Base-by-base conservation (phyloP, 1,284 basidiomycete species). In the Mycena sp. region DNA sequence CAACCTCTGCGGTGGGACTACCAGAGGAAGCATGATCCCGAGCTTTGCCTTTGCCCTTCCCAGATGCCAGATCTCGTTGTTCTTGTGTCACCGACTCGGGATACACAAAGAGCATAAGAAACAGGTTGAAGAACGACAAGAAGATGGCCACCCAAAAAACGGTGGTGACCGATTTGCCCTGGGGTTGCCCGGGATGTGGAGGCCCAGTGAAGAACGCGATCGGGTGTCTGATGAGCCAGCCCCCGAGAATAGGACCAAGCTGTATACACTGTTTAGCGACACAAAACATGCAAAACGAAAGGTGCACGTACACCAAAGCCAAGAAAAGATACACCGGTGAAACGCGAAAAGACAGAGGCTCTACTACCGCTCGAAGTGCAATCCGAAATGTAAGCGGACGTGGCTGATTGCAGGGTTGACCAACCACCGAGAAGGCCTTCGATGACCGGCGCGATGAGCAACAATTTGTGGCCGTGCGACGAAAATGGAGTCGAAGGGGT, bases 371-470 rank as follows among this genome's bases (percentile, higher is more conserved):
- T 84, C 2, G 92, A 92, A 2, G 94, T 95, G 72, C 92, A 92
- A 72, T 96, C 94, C 17, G 91, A 91, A 46, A 94, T 81, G 74
- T 96, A 98, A 1, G 95, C 93, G 30, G 92, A 89, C 43, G 88
- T 88, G 0, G 93, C 89, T 2, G 91, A 89, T 63, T 89, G 86
- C 9, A 96, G 79, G 0, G 94, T 92, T 4, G 91, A 87, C 83
- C 91, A 92, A 16, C 96, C 94, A 21, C 96, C 96, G 3, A 96
- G 82, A 4, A 90, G 74, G 11, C 96, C 96, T 71, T 98, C 95
- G 25, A 95, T 78, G 28, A 90, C 76, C 0, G 95, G 92, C 3
- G 94, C 91, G 45, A 96, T 67, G 23, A 97, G 79, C n/a, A 98
- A 83, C 37, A 96, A 81, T 58, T 64, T 64, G 29, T 67, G 51